phyloP scores from a whole-genome alignment of 257 asterid genomes.

The Handroanthus guayacan region DNA sequence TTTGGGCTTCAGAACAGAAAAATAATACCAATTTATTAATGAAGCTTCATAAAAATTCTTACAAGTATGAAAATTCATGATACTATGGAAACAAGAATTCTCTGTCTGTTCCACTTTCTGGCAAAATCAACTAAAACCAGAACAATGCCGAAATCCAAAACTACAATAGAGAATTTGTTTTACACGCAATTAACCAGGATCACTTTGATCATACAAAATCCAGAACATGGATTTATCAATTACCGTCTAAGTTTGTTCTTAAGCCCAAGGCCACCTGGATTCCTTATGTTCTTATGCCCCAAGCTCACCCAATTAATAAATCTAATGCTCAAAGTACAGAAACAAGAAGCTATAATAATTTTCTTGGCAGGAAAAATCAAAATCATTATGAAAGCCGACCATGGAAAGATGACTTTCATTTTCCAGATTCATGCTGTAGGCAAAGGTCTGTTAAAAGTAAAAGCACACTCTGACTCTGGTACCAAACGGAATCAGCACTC shows the following conservation, averaged over 20 bases:
- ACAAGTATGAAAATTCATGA: not conserved
- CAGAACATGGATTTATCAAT: conserved; percentile 10
- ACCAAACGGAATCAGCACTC: not conserved
- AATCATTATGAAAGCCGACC: not conserved
- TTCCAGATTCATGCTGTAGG: not conserved
- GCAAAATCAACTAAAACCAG: not conserved
- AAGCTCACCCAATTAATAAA: not conserved
- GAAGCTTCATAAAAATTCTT: not conserved
- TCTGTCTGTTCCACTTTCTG: not conserved
- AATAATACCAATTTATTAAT: not conserved
- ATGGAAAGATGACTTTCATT: not conserved
- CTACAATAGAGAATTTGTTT: not conserved
- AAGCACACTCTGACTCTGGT: not conserved
- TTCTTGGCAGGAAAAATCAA: not conserved
- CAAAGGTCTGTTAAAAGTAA: not conserved
- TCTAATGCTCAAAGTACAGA: not conserved
- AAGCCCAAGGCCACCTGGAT: not conserved
- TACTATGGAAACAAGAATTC: not conserved
- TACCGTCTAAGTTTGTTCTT: not conserved
- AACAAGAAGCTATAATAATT: not conserved
- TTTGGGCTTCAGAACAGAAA: not conserved
- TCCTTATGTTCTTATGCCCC: not conserved
- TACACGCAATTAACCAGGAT: not conserved
- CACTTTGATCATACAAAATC: not conserved
- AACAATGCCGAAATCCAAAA: not conserved